Conservation (phyloP, 2,329 filamentous ascomycete species). For the Claviceps digitariae region DNA sequence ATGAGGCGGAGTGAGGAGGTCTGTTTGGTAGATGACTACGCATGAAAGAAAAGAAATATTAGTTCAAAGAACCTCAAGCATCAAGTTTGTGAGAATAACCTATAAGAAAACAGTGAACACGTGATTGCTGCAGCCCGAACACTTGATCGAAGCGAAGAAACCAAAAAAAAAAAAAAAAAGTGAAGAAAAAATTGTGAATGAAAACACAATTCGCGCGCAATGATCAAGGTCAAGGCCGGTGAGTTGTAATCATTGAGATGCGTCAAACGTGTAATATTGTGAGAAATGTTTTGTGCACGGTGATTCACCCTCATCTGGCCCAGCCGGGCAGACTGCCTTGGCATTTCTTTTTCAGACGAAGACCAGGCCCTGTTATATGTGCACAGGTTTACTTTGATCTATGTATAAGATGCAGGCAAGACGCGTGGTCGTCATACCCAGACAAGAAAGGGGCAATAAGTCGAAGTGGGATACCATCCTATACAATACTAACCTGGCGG, state of each 20-base stretch:
- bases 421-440: background rate
- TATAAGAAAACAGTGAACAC: background rate
- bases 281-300: background rate
- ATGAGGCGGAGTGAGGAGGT: conserved; percentile 7
- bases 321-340: background rate
- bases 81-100: background rate
- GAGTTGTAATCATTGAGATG: background rate
- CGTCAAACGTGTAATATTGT: background rate
- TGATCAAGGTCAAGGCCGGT: background rate
- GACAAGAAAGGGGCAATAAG: background rate
- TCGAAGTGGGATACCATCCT: background rate
- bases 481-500: conserved; percentile 6
- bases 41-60: background rate
- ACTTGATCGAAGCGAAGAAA: background rate
- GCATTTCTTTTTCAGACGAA: conserved; percentile 1
- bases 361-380: background rate
- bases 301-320: conserved; percentile 3
- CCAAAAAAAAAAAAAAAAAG: background rate
- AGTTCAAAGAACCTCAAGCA: background rate
- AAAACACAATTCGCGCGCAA: background rate
- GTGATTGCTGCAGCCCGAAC: background rate
- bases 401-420: background rate
- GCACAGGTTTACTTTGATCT: background rate
- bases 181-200: background rate
- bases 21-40: conserved; percentile 10